Percentiles rank a stretch among this genome's conserved stretches.
Conservation (phyloP, 1,284 basidiomycete genomes). For the Puccinia novopanici region DNA sequence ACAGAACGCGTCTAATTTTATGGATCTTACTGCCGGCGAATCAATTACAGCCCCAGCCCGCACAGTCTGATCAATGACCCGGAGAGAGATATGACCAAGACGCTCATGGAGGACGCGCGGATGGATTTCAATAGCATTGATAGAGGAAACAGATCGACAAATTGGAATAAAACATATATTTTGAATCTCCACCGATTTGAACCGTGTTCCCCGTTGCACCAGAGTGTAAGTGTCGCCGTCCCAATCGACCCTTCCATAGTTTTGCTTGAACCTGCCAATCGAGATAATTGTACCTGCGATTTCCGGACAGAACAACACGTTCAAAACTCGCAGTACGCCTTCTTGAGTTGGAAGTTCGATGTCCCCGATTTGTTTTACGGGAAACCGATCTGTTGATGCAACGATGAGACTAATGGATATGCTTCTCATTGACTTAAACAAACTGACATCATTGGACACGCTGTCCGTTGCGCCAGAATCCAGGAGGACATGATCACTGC, state of each 20-base stretch:
- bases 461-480: slow-evolving; percentile 16
- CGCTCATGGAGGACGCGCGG: neutral
- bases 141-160: neutral
- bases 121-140: neutral
- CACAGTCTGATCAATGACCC: neutral
- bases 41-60: too few species aligned
- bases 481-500: neutral
- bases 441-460: neutral
- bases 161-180: neutral
- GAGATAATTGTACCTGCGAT: too few species aligned
- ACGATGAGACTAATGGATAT: neutral
- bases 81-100: neutral
- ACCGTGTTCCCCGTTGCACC: neutral
- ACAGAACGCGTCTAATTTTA: neutral
- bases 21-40: too few species aligned
- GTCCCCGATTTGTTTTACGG: too few species aligned
- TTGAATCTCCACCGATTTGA: neutral
- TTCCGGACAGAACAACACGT: too few species aligned
- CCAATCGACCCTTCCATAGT: neutral
- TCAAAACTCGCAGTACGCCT: too few species aligned
- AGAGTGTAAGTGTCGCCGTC: neutral
- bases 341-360: too few species aligned
- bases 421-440: neutral
- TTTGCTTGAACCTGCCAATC: too few species aligned
- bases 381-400: slow-evolving; percentile 13